Percentiles rank a stretch among this genome's conserved stretches.
Conservation (phyloP, 495 filamentous ascomycete species). For the Bacidia gigantensis region DNA sequence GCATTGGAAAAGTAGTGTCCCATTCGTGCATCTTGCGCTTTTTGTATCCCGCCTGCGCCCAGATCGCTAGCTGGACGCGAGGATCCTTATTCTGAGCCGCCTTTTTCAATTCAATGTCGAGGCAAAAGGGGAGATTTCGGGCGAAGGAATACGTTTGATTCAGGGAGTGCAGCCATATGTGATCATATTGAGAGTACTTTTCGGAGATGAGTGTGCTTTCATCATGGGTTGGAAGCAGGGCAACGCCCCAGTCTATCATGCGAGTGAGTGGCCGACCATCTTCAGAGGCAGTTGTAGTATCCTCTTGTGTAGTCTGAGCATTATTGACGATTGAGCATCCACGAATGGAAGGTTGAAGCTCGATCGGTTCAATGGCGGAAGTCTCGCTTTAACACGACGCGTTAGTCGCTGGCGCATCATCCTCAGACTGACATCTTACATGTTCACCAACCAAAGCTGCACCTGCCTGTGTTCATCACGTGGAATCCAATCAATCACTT, state of each 20-base stretch:
- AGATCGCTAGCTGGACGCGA: constrained; percentile 1
- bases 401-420: no score
- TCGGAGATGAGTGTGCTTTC: no score
- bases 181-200: no score
- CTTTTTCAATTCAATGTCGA: constrained; percentile 9
- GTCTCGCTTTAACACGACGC: no score
- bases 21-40: background rate
- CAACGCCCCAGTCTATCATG: constrained; percentile 11
- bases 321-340: no score
- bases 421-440: background rate
- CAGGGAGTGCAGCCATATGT: no score
- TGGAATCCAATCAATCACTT: background rate
- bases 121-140: background rate
- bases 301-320: no score
- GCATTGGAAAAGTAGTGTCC: constrained; percentile 3
- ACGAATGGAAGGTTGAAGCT: background rate
- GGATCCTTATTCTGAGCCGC: background rate
- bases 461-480: no score
- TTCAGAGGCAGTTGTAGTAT: background rate
- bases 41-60: background rate
- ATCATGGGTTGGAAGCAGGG: no score
- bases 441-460: background rate
- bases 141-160: background rate
- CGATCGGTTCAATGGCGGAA: background rate
- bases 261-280: background rate